These are phyloP conservation scores for Candida gorgasii DNA, from an alignment of 805 yeast species.

Conservation along the genomic window DNA sequence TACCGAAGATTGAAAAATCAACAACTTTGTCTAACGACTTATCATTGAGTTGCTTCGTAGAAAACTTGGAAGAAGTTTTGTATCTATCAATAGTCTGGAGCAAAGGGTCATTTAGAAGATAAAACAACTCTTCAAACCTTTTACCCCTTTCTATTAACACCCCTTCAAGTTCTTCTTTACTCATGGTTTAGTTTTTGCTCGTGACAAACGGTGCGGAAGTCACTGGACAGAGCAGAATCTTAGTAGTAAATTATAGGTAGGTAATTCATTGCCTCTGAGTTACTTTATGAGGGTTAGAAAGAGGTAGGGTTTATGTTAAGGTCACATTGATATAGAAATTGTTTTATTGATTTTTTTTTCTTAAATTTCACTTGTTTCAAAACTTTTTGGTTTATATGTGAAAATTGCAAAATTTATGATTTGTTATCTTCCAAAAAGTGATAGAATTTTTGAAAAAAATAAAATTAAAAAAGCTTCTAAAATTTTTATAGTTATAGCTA, in stretches of 20 bases:
- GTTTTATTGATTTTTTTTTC: not conserved
- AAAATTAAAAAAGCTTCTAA: not conserved
- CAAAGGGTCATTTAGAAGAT: slow-evolving; percentile 21
- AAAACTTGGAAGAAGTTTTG: slow-evolving; percentile 7
- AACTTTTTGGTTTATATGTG: not conserved
- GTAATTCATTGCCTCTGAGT: too few relatives aligned
- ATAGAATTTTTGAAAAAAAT: not conserved
- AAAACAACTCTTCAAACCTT: slow-evolving; percentile 19
- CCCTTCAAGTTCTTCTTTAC: slow-evolving; percentile 2
- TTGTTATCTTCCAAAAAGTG: not conserved
- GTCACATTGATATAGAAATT: too few relatives aligned
- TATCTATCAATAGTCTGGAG: slow-evolving; percentile 13
- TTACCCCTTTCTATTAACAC: slow-evolving; percentile 13
- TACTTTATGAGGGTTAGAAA: not conserved
- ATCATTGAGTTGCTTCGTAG: slow-evolving; percentile 5
- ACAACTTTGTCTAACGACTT: slow-evolving; percentile 9
- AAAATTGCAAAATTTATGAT: not conserved
- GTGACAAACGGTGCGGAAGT: slow-evolving; percentile 24
- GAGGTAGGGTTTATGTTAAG: too few relatives aligned
- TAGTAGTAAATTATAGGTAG: not conserved
- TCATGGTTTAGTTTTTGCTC: slow-evolving; percentile 13
- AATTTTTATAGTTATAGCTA: too few relatives aligned
- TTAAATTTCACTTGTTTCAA: not conserved
- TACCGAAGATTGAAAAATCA: slow-evolving; percentile 11
- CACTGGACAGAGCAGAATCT: slow-evolving; percentile 19